Evolutionary conservation across 352 stramenopile species (phyloP), one percentile per base, ranked within the genome.

Genomic region (Globisporangium echinulatum): DNA sequence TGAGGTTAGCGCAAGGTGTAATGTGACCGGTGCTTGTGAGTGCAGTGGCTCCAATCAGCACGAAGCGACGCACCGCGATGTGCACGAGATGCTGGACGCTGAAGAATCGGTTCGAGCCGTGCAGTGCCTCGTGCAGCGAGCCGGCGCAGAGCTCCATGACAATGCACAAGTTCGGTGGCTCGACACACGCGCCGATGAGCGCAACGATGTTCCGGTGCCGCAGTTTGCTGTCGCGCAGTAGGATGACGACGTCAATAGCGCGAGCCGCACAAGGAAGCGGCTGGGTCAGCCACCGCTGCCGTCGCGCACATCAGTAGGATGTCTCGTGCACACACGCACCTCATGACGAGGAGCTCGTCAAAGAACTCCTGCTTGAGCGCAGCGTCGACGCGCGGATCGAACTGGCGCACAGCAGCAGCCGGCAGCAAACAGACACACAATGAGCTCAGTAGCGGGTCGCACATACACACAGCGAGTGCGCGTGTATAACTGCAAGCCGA

Each of bases 291-390:
- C 25, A 3, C 25, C 25, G 25, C 25, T 33, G 25, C 25, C 25
- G 25, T 33, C 25, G 2, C 25, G 2, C 25, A 33, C 25, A 33
- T 33, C 25, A 33, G 25, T 33, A 33, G 25, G 25, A 33, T 33
- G 25, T 33, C 25, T 33, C 25, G 25, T 33, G 40, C n/a, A 47
- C 8, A 48, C n/a, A 52, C n/a, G 6, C 1, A 91, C 74, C 79
- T 92, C 78, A 97, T 94, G 5, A 97, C 84, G 7, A 94, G 74
- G n/a, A 97, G 67, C 66, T 97, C 91, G 61, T 97, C 88, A 87
- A 97, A 90, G 61, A 95, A 97, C 61, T 97, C 91, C 54, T 93
- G 71, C 64, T 95, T 96, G 15, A 97, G 72, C 1, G 69, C 73
- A 33, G 84, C 72, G 60, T 96, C 85, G 46, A 97, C 76, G 5